A percentile compares a stretch with the other conserved stretches of the same genome.
phyloP scores from a whole-genome alignment of 768 basidiomycete genomes.

The Suillus ampliporus region DNA sequence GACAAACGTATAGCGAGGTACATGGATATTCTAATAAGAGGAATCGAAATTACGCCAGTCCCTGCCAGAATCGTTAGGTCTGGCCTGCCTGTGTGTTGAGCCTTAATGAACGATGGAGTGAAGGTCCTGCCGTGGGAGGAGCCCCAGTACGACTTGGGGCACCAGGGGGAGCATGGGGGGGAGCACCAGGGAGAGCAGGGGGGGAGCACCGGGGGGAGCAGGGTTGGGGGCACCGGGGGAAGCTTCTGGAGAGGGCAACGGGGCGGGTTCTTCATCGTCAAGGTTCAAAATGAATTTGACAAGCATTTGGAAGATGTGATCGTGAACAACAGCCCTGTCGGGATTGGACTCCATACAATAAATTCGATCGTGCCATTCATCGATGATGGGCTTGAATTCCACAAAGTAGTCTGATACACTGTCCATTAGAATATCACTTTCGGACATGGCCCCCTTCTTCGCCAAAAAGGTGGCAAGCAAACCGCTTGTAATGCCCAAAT shows the following conservation, averaged over 20 bases:
- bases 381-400: not conserved
- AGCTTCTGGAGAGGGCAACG: not conserved
- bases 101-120: not conserved
- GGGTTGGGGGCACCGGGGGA: too few relatives aligned
- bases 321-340: not conserved
- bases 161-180: not conserved
- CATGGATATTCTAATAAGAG: not conserved
- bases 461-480: too few relatives aligned
- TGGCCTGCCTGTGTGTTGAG: not conserved
- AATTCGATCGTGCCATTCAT: not conserved
- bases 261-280: not conserved
- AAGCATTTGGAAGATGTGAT: not conserved
- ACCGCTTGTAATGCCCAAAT: not conserved
- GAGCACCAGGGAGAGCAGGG: too few relatives aligned
- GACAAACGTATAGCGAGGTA: too few relatives aligned
- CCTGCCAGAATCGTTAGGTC: not conserved
- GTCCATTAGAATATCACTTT: not conserved
- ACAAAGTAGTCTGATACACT: not conserved
- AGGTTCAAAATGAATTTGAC: not conserved
- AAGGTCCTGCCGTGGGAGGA: not conserved
- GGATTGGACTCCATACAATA: not conserved
- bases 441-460: not conserved
- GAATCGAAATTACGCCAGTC: not conserved
- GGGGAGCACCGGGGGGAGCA: too few relatives aligned
- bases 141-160: not conserved